phyloP scores from a whole-genome alignment of 805 yeast species.

The Cyberlindnera amylophila region DNA sequence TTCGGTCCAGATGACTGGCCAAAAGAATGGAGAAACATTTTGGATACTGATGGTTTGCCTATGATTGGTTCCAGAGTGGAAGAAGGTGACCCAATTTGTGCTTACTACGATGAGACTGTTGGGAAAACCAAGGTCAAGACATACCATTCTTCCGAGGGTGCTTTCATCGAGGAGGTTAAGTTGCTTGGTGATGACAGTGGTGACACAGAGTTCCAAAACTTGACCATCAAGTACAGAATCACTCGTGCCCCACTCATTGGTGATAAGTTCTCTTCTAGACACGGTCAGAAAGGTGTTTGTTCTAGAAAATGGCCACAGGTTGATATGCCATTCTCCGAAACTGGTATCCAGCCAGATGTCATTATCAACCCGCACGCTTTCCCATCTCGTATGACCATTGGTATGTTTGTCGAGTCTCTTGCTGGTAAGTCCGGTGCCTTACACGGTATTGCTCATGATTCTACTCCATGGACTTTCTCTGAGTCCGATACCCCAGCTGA shows the following conservation, averaged over 20 bases:
- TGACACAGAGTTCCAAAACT: constrained; percentile 74
- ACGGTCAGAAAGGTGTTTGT: constrained; percentile 98
- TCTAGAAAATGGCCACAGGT: constrained; percentile 96
- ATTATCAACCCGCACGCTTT: constrained; percentile 98
- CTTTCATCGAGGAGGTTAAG: constrained; percentile 92
- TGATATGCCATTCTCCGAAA: constrained; percentile 95
- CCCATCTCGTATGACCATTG: constrained; percentile 99
- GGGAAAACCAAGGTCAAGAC: constrained; percentile 91
- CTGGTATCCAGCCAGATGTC: constrained; percentile 96
- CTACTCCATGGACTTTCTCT: constrained; percentile 93
- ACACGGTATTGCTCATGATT: constrained; percentile 96
- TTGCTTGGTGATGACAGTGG: constrained; percentile 76
- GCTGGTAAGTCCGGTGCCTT: constrained; percentile 99
- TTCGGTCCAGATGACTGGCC: constrained; percentile 95
- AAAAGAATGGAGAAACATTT: constrained; percentile 77
- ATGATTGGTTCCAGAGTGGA: constrained; percentile 80
- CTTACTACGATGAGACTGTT: constrained; percentile 83
- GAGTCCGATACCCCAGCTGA: constrained; percentile 96
- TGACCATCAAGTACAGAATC: constrained; percentile 85
- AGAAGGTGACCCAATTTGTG: constrained; percentile 95
- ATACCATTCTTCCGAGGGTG: constrained; percentile 92
- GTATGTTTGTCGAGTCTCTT: constrained; percentile 96
- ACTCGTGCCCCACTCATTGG: constrained; percentile 94
- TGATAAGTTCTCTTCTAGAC: constrained; percentile 96
- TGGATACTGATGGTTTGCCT: constrained; percentile 93